Evolutionary conservation across 805 yeast genomes (phyloP), one percentile per base, ranked within the genome.

Genomic region (Millerozyma acaciae): DNA sequence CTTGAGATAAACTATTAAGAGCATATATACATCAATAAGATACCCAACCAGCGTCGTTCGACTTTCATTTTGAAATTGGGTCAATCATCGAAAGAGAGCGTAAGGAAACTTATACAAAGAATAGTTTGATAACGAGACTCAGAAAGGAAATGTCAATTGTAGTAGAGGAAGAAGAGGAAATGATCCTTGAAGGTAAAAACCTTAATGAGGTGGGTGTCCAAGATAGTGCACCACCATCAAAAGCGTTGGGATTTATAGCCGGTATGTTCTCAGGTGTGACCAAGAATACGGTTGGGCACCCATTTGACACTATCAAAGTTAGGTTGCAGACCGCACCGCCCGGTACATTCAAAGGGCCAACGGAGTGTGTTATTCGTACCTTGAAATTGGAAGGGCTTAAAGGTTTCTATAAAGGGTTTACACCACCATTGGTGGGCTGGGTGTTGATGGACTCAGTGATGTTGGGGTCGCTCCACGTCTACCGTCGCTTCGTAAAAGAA

Each of bases 341-440:
- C 21, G 70, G 70, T 9, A 64, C 79, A 31, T 86, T 85, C 65
- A 78, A 66, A 33, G 95, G 95, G 2, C 93, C 95, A 0, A 50
- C 83, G 47, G 95, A 88, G 51, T 85, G 95, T 56, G 78, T 84
- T 4, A 45, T 67, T 47, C 78, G 83, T 51, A 88, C 96, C 0
- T 51, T 83, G 16, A 65, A 63, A 40, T 75, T 78, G 17, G 96
- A 88, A 53, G 96, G 96, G 3, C 42, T 80, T 4, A 59, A 70
- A 21, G 97, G 95, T 1, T 75, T 88, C 34, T 88, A 86, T 53
- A 78, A 87, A 45, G 97, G 97, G 0, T 86, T 88, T 44, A 85
- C 95, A 0, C 96, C 97, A 4, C 96, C 96, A 1, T 67, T 88
- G 43, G 76, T 85, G 14, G 97, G 96, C 1, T 88, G 96, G 96